A percentile compares a stretch with the other conserved stretches of the same genome.
phyloP scores from a whole-genome alignment of 345 rosid species.

The Citrus reticulata region DNA sequence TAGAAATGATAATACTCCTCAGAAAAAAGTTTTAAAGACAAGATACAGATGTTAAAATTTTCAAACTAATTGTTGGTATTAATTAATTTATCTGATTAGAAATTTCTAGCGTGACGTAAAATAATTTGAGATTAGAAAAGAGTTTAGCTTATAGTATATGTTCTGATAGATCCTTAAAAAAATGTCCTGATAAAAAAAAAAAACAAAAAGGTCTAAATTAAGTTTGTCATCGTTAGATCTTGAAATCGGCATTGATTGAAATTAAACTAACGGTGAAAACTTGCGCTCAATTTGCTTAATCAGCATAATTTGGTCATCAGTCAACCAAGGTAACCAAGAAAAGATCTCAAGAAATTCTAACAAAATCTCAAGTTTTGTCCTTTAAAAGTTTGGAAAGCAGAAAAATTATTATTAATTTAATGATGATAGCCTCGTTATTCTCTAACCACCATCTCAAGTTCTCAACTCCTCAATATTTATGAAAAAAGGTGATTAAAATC shows the following conservation, averaged over 20 bases:
- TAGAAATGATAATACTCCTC: too few relatives aligned
- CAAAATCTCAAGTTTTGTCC: conserved; percentile 9
- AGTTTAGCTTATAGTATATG: neutral
- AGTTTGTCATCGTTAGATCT: neutral
- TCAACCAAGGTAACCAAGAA: conserved; percentile 18
- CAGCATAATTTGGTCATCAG: conserved; percentile 9
- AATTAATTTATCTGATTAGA: too few relatives aligned
- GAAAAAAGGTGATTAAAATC: neutral
- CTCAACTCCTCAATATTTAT: neutral
- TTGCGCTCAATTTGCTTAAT: neutral
- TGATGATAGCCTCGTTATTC: conserved; percentile 9
- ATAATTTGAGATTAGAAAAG: neutral
- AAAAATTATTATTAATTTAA: neutral
- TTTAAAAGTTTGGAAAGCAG: neutral
- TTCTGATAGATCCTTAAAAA: neutral
- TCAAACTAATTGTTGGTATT: too few relatives aligned
- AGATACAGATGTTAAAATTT: too few relatives aligned
- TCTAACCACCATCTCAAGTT: neutral
- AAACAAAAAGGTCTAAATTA: neutral
- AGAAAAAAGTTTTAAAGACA: too few relatives aligned
- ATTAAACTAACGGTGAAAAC: neutral
- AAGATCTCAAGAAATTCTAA: neutral
- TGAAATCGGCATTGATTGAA: neutral
- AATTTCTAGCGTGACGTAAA: too few relatives aligned
- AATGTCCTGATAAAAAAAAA: neutral